A percentile compares a stretch with the other conserved stretches of the same genome.
Conservation (phyloP, 225 moss, liverwort and hornwort species). For the Asterella californica region DNA sequence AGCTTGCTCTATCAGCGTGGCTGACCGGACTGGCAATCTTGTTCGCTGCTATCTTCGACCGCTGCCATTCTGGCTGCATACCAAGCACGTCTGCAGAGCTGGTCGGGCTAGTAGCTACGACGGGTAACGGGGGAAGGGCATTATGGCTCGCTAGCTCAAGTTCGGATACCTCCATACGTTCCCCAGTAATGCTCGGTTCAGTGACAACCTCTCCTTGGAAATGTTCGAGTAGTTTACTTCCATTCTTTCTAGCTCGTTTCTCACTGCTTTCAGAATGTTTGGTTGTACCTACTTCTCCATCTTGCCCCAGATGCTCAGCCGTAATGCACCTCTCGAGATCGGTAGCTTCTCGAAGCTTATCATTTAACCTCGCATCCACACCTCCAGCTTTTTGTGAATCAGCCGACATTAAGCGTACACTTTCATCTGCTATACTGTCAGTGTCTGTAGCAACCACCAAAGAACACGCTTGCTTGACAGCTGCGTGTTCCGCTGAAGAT, state of each 20-base stretch:
- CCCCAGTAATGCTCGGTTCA: background rate
- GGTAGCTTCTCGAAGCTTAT: background rate
- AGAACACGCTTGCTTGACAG: background rate
- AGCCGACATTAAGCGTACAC: no score
- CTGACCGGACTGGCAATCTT: background rate
- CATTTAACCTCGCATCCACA: background rate
- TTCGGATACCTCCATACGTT: background rate
- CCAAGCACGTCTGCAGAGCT: background rate
- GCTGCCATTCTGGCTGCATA: conserved; percentile 9
- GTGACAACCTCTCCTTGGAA: background rate
- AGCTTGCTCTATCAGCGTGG: background rate
- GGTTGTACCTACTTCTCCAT: conserved; percentile 3
- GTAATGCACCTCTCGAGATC: background rate
- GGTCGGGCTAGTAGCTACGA: background rate
- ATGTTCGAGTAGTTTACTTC: background rate
- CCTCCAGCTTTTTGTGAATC: background rate
- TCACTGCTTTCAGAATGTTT: conserved; percentile 7
- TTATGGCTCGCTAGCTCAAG: background rate
- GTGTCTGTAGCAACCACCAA: background rate
- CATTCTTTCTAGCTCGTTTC: background rate
- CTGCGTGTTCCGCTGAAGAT: background rate
- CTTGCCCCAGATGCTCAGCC: background rate
- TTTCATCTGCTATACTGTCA: background rate
- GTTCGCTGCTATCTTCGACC: conserved; percentile 8
- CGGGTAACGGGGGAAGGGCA: background rate